Evolutionary conservation across 768 basidiomycete genomes (phyloP), one percentile per base, ranked within the genome.

Genomic region (Mycena pura): DNA sequence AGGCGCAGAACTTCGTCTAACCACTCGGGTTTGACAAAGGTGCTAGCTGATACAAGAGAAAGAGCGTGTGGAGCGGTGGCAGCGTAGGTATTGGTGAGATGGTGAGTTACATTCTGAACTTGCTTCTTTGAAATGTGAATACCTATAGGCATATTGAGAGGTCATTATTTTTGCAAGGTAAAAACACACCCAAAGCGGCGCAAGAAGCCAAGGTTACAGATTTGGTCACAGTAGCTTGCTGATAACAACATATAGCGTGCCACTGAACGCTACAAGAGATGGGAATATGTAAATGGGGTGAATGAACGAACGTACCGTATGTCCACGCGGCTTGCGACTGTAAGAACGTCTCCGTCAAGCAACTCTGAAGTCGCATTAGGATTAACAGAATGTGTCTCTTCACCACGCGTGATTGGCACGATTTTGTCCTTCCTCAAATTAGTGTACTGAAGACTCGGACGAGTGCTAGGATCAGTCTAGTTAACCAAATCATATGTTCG

Each of bases 1-100:
- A 86, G 75, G 2, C 81, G 79, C 28, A 92, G 60, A 28, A 91
- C 68, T 55, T 91, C 86, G 7, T 73, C 71, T 24, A 92, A 73
- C 91, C 91, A 93, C 45, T 88, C 86, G 0, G 81, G 78, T 57
- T 80, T 91, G 29, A 89, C 89, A 46, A 92, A 81, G 11, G 81
- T 78, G 14, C 82, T 78, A 0, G 82, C 76, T 3, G 83, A 82
- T 15, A 92, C 73, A 10, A 93, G 78, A 13, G 91, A 90, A 0
- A 82, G 74, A 0, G 85, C 85, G 22, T 86, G 76, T 0, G 78
- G 61, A 0, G 85, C 73, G 8, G 78, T 82, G n/a, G 85, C 76
- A 5, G 78, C 69, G 55, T 82, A 85, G 21, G 78, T 80, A 5
- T 84, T 65, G 4, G 80, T 79, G 49, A 92, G 78, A 69, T 92